Evolutionary conservation across 2,329 filamentous ascomycete species (phyloP).

Genomic region (Penicillium sp.): DNA sequence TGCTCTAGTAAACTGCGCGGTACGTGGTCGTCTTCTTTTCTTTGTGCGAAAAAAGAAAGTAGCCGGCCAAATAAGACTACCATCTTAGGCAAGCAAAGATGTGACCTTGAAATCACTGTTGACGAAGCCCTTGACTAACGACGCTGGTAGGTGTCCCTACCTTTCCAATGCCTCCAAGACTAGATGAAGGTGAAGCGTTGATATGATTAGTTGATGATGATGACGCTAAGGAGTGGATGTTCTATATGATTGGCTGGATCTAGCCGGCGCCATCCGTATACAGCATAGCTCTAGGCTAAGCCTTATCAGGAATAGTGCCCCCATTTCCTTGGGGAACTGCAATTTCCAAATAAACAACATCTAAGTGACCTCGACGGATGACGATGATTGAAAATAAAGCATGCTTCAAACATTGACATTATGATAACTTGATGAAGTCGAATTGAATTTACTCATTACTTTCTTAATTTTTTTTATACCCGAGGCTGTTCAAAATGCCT

Average conservation of each 20-base stretch:
- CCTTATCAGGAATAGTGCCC: neutral
- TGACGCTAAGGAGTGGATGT: too few relatives aligned
- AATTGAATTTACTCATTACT: neutral
- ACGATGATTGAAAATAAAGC: neutral
- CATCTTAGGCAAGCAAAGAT: too few relatives aligned
- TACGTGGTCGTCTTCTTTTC: neutral
- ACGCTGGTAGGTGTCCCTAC: too few relatives aligned
- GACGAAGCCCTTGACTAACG: too few relatives aligned
- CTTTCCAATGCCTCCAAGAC: too few relatives aligned
- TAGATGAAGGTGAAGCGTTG: neutral
- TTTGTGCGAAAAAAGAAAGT: neutral
- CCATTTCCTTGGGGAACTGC: neutral
- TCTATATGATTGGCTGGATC: too few relatives aligned
- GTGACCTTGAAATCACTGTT: too few relatives aligned
- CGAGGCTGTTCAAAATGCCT: neutral
- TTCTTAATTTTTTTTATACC: neutral
- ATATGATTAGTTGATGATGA: neutral
- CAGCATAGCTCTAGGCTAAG: too few relatives aligned
- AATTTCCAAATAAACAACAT: neutral
- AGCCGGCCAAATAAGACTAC: neutral
- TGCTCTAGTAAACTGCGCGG: conserved; percentile 1
- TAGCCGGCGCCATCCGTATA: too few relatives aligned
- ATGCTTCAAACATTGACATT: neutral
- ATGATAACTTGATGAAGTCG: neutral
- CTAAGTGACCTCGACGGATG: neutral